Percentiles rank a stretch among this genome's conserved stretches.
phyloP scores from a whole-genome alignment of 169 alveolate genomes.

The Eimeria brunetti region DNA sequence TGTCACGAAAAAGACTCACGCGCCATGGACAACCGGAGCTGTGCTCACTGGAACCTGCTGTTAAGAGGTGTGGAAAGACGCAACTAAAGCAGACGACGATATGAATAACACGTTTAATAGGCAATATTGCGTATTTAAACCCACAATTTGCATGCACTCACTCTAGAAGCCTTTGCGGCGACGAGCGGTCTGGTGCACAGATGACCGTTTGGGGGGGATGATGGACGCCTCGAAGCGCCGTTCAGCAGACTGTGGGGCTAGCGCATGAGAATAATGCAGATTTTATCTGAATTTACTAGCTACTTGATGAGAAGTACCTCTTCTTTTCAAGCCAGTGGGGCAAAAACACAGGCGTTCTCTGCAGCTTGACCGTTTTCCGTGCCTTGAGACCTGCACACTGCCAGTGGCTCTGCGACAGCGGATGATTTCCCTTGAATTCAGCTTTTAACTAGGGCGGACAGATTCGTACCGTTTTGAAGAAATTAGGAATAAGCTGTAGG shows the following conservation, averaged over 20 bases:
- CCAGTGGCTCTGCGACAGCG: not conserved
- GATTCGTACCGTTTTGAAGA: not conserved
- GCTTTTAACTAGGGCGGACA: not conserved
- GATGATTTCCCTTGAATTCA: not conserved
- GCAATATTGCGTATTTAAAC: not conserved
- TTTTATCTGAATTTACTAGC: not conserved
- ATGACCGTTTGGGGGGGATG: constrained; percentile 24
- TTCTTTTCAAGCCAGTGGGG: not conserved
- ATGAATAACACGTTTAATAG: not conserved
- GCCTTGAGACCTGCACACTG: constrained; percentile 2
- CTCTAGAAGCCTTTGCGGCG: constrained; percentile 31
- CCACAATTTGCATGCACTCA: not conserved
- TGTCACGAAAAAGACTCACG: not conserved
- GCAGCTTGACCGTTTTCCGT: not conserved
- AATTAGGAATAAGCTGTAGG: not conserved
- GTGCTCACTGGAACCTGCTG: not conserved
- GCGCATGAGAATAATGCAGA: not conserved
- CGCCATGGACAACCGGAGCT: not conserved
- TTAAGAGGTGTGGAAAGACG: not conserved
- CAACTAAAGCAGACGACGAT: not conserved
- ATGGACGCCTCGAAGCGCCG: not conserved
- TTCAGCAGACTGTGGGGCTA: not conserved
- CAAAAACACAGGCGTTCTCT: not conserved
- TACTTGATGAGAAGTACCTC: not conserved
- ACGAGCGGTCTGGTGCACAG: constrained; percentile 6